These are phyloP conservation scores for Marchantia polymorpha DNA, from an alignment of 225 moss, liverwort and hornwort genomes.

Conservation along the genomic window DNA sequence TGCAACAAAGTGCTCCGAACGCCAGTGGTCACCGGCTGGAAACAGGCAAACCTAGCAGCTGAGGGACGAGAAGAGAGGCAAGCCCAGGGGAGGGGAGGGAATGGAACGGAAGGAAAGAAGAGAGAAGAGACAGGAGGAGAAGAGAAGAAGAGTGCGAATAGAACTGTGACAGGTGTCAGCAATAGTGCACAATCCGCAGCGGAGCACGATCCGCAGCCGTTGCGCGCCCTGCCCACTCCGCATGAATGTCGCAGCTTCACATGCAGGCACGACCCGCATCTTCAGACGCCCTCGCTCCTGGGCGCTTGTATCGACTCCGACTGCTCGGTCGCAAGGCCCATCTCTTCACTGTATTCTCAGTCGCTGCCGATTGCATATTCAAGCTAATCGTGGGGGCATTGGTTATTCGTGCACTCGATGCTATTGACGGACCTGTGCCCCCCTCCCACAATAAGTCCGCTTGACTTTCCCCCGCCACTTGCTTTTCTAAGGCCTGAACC, in stretches of 20 bases:
- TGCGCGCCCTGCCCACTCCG: background rate
- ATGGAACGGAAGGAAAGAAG: no score
- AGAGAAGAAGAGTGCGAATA: no score
- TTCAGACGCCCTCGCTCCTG: background rate
- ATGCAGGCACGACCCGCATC: background rate
- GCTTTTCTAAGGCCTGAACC: background rate
- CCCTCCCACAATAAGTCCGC: background rate
- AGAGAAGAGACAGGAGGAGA: no score
- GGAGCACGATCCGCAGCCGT: conserved; percentile 4
- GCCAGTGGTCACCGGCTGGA: no score
- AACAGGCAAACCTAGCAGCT: no score
- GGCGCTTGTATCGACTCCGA: background rate
- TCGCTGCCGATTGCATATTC: background rate
- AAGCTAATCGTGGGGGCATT: background rate
- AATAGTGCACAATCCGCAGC: background rate
- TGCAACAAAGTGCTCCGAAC: no score
- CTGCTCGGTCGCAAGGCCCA: background rate
- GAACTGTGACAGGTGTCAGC: background rate
- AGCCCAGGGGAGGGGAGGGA: no score
- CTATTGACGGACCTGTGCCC: background rate
- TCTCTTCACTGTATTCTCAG: background rate
- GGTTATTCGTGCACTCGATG: background rate
- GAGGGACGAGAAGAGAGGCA: no score
- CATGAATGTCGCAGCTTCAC: background rate
- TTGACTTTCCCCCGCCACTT: background rate